A percentile compares a stretch with the other conserved stretches of the same genome.
Conservation (phyloP, 495 filamentous ascomycete genomes). For the Neurospora sp. region DNA sequence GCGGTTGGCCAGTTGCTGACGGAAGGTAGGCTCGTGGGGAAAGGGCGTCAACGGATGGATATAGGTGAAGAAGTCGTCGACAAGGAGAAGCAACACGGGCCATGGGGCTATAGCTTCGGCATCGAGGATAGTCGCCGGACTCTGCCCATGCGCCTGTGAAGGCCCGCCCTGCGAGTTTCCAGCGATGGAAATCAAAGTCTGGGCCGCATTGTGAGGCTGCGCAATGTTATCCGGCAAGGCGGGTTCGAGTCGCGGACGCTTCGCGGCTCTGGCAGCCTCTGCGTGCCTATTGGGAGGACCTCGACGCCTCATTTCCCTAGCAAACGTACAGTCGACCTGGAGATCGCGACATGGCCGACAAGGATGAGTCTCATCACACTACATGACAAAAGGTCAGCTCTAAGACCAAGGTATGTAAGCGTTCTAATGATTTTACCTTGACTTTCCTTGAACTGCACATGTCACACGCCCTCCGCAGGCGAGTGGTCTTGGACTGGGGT, state of each 20-base stretch:
- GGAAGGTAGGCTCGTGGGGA: slow-evolving; percentile 79
- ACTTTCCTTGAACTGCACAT: slow-evolving; percentile 79
- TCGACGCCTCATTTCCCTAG: slow-evolving; percentile 65
- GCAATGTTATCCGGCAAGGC: slow-evolving; percentile 7
- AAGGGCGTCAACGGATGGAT: slow-evolving; percentile 81
- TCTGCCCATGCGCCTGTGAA: not conserved
- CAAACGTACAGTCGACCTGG: slow-evolving; percentile 75
- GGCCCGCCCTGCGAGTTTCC: slow-evolving; percentile 3
- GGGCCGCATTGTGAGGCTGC: slow-evolving; percentile 37
- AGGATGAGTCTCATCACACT: slow-evolving; percentile 77
- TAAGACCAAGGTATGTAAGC: not conserved
- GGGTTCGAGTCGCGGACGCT: slow-evolving; percentile 49
- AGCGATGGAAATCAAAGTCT: slow-evolving; percentile 35
- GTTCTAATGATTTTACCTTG: slow-evolving; percentile 45
- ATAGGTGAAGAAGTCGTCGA: slow-evolving; percentile 86
- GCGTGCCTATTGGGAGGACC: slow-evolving; percentile 82
- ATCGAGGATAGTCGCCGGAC: slow-evolving; percentile 21
- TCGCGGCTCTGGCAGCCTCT: slow-evolving; percentile 54
- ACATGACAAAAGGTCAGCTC: not conserved
- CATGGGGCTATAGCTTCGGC: slow-evolving; percentile 70
- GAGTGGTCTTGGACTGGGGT: slow-evolving; percentile 25
- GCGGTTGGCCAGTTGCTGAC: slow-evolving; percentile 55
- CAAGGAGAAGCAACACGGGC: slow-evolving; percentile 51
- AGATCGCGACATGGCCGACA: slow-evolving; percentile 72
- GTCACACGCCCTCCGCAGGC: slow-evolving; percentile 73